phyloP scores from a whole-genome alignment of 148 eudicot genomes.

The Heliamphora exappendiculata region DNA sequence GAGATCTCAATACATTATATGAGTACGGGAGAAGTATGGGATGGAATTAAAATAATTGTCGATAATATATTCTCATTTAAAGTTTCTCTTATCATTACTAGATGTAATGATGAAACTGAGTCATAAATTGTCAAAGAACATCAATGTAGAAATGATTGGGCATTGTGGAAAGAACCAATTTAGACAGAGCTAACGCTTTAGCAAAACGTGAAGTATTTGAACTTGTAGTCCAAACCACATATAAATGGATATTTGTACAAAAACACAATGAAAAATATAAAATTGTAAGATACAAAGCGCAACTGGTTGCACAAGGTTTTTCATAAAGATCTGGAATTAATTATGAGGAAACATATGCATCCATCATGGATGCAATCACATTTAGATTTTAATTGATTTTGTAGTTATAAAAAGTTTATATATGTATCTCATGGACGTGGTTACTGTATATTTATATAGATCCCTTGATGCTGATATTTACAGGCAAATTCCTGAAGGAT shows the following conservation, averaged over 20 bases:
- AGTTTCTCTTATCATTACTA: not conserved
- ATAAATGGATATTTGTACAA: not conserved
- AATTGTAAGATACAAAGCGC: not conserved
- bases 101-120: conserved; percentile 4
- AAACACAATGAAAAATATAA: not conserved
- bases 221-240: not conserved
- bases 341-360: not conserved
- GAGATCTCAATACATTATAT: not conserved
- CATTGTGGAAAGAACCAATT: conserved; percentile 11
- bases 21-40: not conserved
- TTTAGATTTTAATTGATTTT: not conserved
- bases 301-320: not conserved
- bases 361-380: not conserved
- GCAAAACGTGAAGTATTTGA: not conserved
- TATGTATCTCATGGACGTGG: not conserved
- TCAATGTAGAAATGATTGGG: conserved; percentile 11
- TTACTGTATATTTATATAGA: not conserved
- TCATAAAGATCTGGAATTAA: not conserved
- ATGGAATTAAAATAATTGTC: not conserved
- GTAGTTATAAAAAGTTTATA: not conserved
- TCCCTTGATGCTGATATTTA: not conserved
- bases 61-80: conserved; percentile 11
- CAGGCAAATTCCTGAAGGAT: not conserved
- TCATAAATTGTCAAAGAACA: conserved; percentile 5
- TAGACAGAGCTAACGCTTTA: conserved; percentile 4